These are phyloP conservation scores for Solanum hybrid DNA, from an alignment of 305 asterid species.

Conservation along the genomic window DNA sequence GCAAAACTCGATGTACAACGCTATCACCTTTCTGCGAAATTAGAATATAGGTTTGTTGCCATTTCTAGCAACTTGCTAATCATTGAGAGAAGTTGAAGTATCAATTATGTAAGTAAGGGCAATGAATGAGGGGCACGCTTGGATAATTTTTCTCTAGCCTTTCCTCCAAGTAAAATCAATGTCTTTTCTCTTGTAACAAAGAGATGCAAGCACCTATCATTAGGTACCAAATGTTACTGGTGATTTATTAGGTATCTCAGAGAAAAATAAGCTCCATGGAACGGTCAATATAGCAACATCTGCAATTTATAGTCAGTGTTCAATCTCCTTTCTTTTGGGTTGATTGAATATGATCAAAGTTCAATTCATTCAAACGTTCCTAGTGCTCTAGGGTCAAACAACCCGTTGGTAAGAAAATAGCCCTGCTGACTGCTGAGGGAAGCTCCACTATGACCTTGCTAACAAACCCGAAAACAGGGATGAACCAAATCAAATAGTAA, in stretches of 20 bases:
- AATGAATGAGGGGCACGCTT: neutral
- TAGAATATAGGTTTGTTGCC: neutral
- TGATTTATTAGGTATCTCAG: neutral
- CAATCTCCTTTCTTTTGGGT: neutral
- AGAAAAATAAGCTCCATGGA: neutral
- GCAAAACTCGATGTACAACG: neutral
- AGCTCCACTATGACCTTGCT: neutral
- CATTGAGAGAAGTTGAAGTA: neutral
- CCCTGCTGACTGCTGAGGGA: neutral
- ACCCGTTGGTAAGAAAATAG: neutral
- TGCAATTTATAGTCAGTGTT: neutral
- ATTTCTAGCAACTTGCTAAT: neutral
- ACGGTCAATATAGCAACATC: neutral
- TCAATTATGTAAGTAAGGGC: neutral
- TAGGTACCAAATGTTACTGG: neutral
- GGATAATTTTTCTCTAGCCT: neutral
- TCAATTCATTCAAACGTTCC: neutral
- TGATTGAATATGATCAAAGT: neutral
- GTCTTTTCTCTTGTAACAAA: neutral
- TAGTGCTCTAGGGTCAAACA: neutral
- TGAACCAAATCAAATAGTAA: neutral
- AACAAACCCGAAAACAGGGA: neutral
- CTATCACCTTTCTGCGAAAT: neutral
- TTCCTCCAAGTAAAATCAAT: neutral
- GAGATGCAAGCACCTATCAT: neutral